Evolutionary conservation across 495 filamentous ascomycete species (phyloP).

Genomic region (Haplographium delicatum): DNA sequence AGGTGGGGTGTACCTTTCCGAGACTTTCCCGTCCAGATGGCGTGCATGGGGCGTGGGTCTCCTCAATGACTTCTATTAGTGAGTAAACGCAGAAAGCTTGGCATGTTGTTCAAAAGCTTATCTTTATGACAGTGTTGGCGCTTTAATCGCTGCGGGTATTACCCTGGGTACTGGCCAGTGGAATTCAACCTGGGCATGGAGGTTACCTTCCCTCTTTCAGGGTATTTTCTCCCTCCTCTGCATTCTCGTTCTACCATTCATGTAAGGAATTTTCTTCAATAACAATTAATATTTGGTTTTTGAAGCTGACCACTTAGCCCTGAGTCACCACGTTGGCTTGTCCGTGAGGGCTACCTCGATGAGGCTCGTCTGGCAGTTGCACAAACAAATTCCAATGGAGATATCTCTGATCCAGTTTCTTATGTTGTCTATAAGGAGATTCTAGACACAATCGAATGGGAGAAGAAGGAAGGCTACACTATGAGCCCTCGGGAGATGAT

Average conservation of each 20-base stretch:
- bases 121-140: constrained; percentile 27
- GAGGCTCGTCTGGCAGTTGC: constrained; percentile 40
- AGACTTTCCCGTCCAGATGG: constrained; percentile 44
- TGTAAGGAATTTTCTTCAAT: constrained; percentile 22
- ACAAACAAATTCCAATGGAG: constrained; percentile 42
- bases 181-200: constrained; percentile 22
- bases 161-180: constrained; percentile 16
- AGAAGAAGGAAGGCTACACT: constrained; percentile 27
- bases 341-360: constrained; percentile 42
- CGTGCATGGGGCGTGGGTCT: constrained; percentile 30
- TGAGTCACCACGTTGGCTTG: constrained; percentile 57
- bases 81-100: constrained; percentile 33
- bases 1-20: constrained; percentile 41
- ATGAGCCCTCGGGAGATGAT: constrained; percentile 32
- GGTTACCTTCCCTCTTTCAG: constrained; percentile 17
- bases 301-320: constrained; percentile 29
- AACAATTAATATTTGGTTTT: too few species aligned
- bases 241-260: constrained; percentile 24
- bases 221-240: constrained; percentile 15
- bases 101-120: not conserved
- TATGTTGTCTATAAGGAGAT: constrained; percentile 35
- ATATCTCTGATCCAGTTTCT: constrained; percentile 35
- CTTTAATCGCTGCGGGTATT: constrained; percentile 39
- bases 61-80: constrained; percentile 50
- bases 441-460: constrained; percentile 43